Percentiles rank a stretch among this genome's conserved stretches.
Conservation (phyloP, 768 basidiomycete genomes). For the Xerocomus potaroensis region DNA sequence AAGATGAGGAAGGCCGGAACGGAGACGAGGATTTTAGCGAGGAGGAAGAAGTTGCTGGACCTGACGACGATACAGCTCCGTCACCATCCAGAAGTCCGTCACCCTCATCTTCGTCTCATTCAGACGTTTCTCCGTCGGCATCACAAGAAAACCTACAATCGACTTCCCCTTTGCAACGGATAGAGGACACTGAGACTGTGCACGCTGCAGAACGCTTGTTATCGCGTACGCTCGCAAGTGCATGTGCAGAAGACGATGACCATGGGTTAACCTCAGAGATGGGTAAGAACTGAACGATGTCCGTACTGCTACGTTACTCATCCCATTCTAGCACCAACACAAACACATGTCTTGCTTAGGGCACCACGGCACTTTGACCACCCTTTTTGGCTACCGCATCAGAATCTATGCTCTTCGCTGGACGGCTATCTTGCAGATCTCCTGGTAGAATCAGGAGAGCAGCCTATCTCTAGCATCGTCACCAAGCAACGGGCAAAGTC, state of each 20-base stretch:
- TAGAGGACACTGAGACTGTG: slow-evolving; percentile 32
- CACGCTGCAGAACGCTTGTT: slow-evolving; percentile 38
- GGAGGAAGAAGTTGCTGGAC: slow-evolving; percentile 9
- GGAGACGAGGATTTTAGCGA: slow-evolving; percentile 4
- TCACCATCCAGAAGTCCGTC: slow-evolving; percentile 27
- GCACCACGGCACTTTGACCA: slow-evolving; percentile 46
- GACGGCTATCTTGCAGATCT: slow-evolving; percentile 36
- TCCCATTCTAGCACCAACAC: slow-evolving; percentile 38
- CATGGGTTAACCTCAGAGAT: slow-evolving; percentile 39
- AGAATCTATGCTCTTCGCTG: slow-evolving; percentile 36
- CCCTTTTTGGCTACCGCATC: slow-evolving; percentile 44
- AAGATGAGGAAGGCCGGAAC: slow-evolving; percentile 8
- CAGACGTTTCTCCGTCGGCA: slow-evolving; percentile 22
- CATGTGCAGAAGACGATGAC: slow-evolving; percentile 39
- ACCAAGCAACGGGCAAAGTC: slow-evolving; percentile 27
- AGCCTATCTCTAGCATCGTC: slow-evolving; percentile 12
- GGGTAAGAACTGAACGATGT: slow-evolving; percentile 24
- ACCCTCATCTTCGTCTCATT: slow-evolving; percentile 17
- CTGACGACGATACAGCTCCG: slow-evolving; percentile 10
- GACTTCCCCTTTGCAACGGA: background rate
- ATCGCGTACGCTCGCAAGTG: slow-evolving; percentile 42
- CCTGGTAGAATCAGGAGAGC: slow-evolving; percentile 24
- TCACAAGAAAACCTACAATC: slow-evolving; percentile 8
- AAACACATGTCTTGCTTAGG: slow-evolving; percentile 43
- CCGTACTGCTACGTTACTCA: background rate